A percentile compares a stretch with the other conserved stretches of the same genome.
Evolutionary conservation across 208 protist species (phyloP).

Genomic region (Leishmania mexicana): DNA sequence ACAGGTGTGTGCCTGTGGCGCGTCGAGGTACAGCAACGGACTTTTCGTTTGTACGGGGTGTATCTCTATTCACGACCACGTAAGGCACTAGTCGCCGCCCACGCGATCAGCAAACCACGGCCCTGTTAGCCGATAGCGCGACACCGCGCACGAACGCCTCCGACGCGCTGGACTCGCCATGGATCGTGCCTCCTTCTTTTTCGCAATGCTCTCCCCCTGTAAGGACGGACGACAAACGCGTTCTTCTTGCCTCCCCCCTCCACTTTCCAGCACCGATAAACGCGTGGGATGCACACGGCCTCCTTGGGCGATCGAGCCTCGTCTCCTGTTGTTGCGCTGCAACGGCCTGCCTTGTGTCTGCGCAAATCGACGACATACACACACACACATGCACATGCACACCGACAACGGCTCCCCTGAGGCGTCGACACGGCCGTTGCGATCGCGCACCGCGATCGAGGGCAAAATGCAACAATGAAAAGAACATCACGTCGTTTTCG

Average conservation of each 20-base stretch:
- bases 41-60: background rate
- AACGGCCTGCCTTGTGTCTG: background rate
- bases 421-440: background rate
- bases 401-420: background rate
- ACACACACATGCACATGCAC: background rate
- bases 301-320: background rate
- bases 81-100: background rate
- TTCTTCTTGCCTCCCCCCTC: background rate
- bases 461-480: too few relatives aligned
- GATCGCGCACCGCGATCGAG: too few relatives aligned
- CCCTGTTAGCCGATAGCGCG: background rate
- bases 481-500: background rate
- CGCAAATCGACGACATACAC: background rate
- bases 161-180: background rate
- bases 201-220: too few relatives aligned
- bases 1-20: background rate
- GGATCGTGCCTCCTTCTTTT: background rate
- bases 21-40: background rate
- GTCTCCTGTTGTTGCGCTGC: background rate
- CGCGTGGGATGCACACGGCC: background rate
- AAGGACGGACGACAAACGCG: background rate
- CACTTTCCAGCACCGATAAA: background rate
- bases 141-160: background rate
- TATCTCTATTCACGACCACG: background rate
- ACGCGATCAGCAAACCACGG: background rate